Percentiles rank a stretch among this genome's conserved stretches.
Evolutionary conservation across 176 grass and related monocot genomes (phyloP).

Genomic region (Oryza officinalis): DNA sequence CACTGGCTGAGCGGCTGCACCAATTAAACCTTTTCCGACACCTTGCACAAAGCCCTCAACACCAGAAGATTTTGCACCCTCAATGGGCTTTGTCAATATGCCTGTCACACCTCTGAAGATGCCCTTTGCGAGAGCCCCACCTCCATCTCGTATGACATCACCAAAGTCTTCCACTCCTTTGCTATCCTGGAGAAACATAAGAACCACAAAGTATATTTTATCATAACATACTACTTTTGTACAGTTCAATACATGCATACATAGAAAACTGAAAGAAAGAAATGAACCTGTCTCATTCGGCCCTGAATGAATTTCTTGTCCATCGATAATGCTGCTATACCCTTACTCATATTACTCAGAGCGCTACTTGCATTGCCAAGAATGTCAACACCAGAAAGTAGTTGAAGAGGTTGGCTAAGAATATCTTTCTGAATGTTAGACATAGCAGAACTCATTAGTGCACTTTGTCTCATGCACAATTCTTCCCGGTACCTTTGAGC

Average conservation of each 20-base stretch:
- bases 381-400: constrained; percentile 98
- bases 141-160: constrained; percentile 97
- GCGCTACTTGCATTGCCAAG: constrained; percentile 99
- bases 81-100: constrained; percentile 94
- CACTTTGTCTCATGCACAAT: constrained; percentile 93
- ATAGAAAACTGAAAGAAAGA: not conserved
- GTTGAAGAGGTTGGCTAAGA: constrained; percentile 92
- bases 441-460: constrained; percentile 66
- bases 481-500: constrained; percentile 81
- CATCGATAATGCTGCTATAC: constrained; percentile 96
- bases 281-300: constrained; percentile 77
- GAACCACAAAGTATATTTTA: constrained; percentile 19
- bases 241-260: constrained; percentile 23
- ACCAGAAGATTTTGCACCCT: constrained; percentile 95
- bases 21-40: constrained; percentile 96
- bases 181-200: constrained; percentile 74
- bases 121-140: constrained; percentile 93
- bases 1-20: constrained; percentile 92
- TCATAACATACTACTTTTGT: not conserved
- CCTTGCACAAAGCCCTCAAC: constrained; percentile 97
- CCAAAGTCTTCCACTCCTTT: constrained; percentile 98
- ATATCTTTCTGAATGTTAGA: constrained; percentile 96
- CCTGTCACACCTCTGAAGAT: constrained; percentile 97
- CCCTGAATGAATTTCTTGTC: constrained; percentile 99
- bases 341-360: constrained; percentile 99